Base-by-base conservation (phyloP, 73 alveolate species). In the Paramecium sonneborni region DNA sequence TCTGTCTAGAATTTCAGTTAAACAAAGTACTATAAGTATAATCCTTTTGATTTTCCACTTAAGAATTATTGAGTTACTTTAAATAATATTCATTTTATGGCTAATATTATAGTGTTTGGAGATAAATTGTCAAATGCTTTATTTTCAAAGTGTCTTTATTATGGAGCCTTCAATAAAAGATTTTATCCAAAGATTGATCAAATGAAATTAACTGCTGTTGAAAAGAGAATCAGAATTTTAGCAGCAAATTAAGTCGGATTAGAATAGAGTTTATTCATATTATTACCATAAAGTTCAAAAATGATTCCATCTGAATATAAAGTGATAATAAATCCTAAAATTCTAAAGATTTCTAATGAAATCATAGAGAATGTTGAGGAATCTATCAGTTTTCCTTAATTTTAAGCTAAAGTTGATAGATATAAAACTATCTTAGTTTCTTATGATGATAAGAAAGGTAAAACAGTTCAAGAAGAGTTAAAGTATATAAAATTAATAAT, bases 131-230 rank as follows among this genome's bases (percentile, higher is more conserved):
- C 86, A 2, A 72, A 41, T 21, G 18, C 23, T 38, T 37, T 72
- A 34, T 30, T 3, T 28, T 1, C 14, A 15, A 34, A 72, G 44
- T n/a, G 23, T 37, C 57, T 34, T 5, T 72, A 32, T 35, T 72
- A 72, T 70, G 85, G 85, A 35, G 56, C 85, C 58, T 70, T 1
- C 57, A 70, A 70, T 70, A 70, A 72, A 72, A 12, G 23, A 30
- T n/a, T 35, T 21, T 6, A 72, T 15, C 86, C 82, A 10, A n/a
- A 58, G 15, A 18, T 58, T 3, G 39, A 58, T 24, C 6, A n/a
- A 1, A 32, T 72, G 8, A 72, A 37, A 37, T 41, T n/a, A 8
- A 8, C 9, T 35, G 67, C 48, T 2, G 12, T 37, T 14, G 24
- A 34, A 32, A 14, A 10, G 20, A 72, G 86, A 72, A 18, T 35